phyloP scores from a whole-genome alignment of 768 basidiomycete species.

The Serendipita sp. region DNA sequence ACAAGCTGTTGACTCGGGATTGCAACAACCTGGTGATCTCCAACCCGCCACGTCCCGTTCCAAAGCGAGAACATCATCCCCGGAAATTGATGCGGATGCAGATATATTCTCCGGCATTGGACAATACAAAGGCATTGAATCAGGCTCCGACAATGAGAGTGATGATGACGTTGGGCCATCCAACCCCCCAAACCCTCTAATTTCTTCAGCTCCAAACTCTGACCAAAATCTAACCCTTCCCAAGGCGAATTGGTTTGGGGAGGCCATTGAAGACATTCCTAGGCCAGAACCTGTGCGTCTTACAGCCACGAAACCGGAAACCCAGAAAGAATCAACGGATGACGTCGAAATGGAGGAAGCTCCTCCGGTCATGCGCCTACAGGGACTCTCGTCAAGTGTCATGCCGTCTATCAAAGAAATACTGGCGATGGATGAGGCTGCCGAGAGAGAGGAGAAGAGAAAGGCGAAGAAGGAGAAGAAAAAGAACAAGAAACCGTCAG shows the following conservation, averaged over 20 bases:
- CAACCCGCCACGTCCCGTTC: slow-evolving; percentile 11
- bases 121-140: slow-evolving; percentile 58
- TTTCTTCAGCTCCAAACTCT: too few relatives aligned
- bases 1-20: not conserved
- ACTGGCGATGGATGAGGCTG: slow-evolving; percentile 58
- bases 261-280: slow-evolving; percentile 8
- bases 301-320: not conserved
- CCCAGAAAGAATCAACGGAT: slow-evolving; percentile 11
- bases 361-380: slow-evolving; percentile 37
- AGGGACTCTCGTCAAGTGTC: slow-evolving; percentile 62
- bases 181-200: not conserved
- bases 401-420: slow-evolving; percentile 73
- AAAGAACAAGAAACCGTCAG: slow-evolving; percentile 21
- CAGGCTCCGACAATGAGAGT: slow-evolving; percentile 36
- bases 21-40: slow-evolving; percentile 12
- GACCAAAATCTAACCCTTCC: too few relatives aligned
- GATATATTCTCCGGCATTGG: slow-evolving; percentile 81
- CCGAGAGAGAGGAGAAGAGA: slow-evolving; percentile 47
- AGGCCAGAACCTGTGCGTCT: not conserved
- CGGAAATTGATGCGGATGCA: slow-evolving; percentile 37
- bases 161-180: slow-evolving; percentile 9
- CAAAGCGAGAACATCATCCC: slow-evolving; percentile 16
- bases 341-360: slow-evolving; percentile 29
- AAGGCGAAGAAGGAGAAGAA: slow-evolving; percentile 65
- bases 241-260: slow-evolving; percentile 7